These are phyloP conservation scores for Omphalotus guepiniiformis DNA, from an alignment of 768 basidiomycete genomes.

Conservation along the genomic window DNA sequence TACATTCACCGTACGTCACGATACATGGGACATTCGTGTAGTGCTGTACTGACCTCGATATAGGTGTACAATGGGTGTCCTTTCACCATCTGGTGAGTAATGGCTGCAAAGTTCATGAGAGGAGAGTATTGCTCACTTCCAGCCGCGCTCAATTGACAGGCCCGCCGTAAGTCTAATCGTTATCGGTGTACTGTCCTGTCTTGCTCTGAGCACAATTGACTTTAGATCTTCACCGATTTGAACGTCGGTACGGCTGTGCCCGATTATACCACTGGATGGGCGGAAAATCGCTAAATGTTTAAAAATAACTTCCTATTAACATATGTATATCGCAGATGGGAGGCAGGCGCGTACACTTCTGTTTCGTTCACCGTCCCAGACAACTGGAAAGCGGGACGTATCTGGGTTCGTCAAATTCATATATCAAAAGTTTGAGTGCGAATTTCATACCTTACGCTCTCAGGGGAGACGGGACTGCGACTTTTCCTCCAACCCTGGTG, in stretches of 20 bases:
- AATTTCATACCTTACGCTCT: no score
- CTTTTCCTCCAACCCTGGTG: constrained; percentile 48
- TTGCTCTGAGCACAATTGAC: background rate
- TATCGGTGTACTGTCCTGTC: background rate
- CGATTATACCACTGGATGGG: constrained; percentile 23
- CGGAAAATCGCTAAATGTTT: background rate
- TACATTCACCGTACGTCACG: constrained; percentile 8
- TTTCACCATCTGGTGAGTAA: constrained; percentile 47
- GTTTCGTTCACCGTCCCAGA: constrained; percentile 45
- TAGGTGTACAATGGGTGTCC: constrained; percentile 25
- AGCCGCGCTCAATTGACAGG: background rate
- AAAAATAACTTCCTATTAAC: background rate
- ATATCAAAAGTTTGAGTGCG: background rate
- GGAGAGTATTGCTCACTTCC: no score
- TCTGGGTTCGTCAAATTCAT: constrained; percentile 32
- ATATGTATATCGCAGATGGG: constrained; percentile 18
- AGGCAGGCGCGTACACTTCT: constrained; percentile 8
- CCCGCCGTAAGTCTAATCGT: background rate
- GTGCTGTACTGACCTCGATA: background rate
- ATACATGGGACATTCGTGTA: no score
- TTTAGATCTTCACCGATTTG: constrained; percentile 38
- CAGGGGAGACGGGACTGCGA: constrained; percentile 64
- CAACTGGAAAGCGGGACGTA: constrained; percentile 38
- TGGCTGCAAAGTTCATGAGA: constrained; percentile 32
- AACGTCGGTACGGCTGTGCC: constrained; percentile 35